Evolutionary conservation across 2,329 filamentous ascomycete genomes (phyloP), one percentile per base, ranked within the genome.

Genomic region (Dactylellina haptotyla): DNA sequence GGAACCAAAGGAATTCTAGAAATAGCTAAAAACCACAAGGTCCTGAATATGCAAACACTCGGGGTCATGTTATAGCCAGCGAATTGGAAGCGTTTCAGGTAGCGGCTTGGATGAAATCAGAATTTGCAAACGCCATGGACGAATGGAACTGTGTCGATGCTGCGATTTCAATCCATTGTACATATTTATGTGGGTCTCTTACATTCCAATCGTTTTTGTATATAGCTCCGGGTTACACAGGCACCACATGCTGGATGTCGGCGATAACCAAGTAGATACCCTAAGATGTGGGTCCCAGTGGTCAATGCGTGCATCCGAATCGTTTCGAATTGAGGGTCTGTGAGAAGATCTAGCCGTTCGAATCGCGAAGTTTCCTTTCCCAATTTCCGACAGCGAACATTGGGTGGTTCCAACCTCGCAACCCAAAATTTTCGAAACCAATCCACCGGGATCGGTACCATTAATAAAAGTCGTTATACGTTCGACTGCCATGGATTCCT

Each of bases 111-210:
- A n/a, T 4, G 16, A 5, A 48, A 53, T 63, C 57, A 28, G 30
- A 26, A 2, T 18, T 5, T 28, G 41, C 56, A 41, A 59, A 59
- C 45, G 28, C 25, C 37, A 28, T 45, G 48, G 48, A 51, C 48
- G 41, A 64, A 64, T 34, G 41, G 16, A 65, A 28, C 3, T 48
- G 20, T 23, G n/a, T n/a, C 34, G 18, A 6, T 34, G 3, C n/a
- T 3, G 14, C 8, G 20, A 9, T 25, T 20, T 32, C 12, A 23
- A 45, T 25, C n/a, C 45, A 26, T 26, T 63, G 58, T 63, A 54
- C 18, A 64, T 64, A 64, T 54, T 45, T 28, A 26, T 54, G 37
- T 45, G 25, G 59, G 26, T 28, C 32, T 64, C 46, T 64, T 48
- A 54, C 18, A 54, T 37, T 54, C n/a, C 16, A 25, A 14, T 2